A percentile compares a stretch with the other conserved stretches of the same genome.
phyloP scores from a whole-genome alignment of 1,139 yeast genomes.

The Saccharomyces hybrid region DNA sequence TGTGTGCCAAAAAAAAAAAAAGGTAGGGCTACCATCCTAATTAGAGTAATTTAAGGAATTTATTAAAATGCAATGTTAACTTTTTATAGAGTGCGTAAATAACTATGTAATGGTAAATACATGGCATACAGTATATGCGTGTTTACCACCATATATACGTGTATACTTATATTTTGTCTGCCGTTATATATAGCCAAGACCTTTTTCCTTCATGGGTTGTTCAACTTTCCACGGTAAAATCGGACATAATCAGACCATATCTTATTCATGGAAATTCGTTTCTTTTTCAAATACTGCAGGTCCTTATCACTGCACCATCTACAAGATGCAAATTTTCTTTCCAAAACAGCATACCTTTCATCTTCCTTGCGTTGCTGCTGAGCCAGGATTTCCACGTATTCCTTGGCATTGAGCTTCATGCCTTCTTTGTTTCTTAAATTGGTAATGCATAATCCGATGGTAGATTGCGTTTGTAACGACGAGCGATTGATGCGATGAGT shows the following conservation, averaged over 20 bases:
- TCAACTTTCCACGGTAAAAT: conserved; percentile 2
- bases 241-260: conserved; percentile 5
- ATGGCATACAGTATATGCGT: neutral
- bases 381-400: conserved; percentile 1
- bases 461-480: neutral
- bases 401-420: neutral
- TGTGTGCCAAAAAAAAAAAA: neutral
- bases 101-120: neutral
- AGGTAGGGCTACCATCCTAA: neutral
- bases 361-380: conserved; percentile 4
- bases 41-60: neutral
- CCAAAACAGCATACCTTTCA: conserved; percentile 3
- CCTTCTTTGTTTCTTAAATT: neutral
- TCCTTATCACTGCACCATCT: conserved; percentile 5
- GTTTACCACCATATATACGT: neutral
- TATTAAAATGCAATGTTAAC: neutral
- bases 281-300: conserved; percentile 1
- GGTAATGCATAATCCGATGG: neutral
- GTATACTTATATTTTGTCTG: neutral
- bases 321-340: conserved; percentile 2
- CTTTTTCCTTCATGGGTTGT: neutral
- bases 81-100: neutral
- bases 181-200: neutral
- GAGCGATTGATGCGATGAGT: neutral
- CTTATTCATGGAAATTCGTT: conserved; percentile 3